These are phyloP conservation scores for Phytophthora europaea DNA, from an alignment of 352 stramenopile genomes.

Conservation along the genomic window DNA sequence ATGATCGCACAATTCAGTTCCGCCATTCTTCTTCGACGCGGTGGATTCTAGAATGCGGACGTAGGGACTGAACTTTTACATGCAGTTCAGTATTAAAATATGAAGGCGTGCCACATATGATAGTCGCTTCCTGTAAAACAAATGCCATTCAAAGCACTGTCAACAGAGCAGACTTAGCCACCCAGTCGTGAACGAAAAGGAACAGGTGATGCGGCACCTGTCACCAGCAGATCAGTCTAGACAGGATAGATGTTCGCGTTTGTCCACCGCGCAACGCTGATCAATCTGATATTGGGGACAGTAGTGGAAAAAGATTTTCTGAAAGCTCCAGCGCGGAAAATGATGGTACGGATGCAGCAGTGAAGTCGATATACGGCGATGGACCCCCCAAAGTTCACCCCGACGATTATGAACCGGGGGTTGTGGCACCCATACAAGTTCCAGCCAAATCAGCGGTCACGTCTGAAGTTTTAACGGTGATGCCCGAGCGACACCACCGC, in stretches of 20 bases:
- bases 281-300: neutral
- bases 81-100: too few relatives aligned
- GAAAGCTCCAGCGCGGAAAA: slow-evolving; percentile 26
- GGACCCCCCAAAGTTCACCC: too few relatives aligned
- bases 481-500: neutral
- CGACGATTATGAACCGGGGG: slow-evolving; percentile 32
- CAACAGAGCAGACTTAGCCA: too few relatives aligned
- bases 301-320: slow-evolving; percentile 33
- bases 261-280: slow-evolving; percentile 38
- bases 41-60: too few relatives aligned
- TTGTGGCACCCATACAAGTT: slow-evolving; percentile 18
- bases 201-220: slow-evolving; percentile 68
- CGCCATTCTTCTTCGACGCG: too few relatives aligned
- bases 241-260: slow-evolving; percentile 66
- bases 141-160: too few relatives aligned
- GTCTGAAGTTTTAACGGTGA: slow-evolving; percentile 3
- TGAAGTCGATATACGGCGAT: neutral
- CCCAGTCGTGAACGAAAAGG: slow-evolving; percentile 65
- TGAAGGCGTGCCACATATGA: too few relatives aligned
- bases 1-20: too few relatives aligned
- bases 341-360: neutral
- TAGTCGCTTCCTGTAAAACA: too few relatives aligned
- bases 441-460: neutral
- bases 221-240: slow-evolving; percentile 64
- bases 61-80: too few relatives aligned